Base-by-base conservation (phyloP, 805 yeast genomes). In the Metschnikowia drakensbergensis region DNA sequence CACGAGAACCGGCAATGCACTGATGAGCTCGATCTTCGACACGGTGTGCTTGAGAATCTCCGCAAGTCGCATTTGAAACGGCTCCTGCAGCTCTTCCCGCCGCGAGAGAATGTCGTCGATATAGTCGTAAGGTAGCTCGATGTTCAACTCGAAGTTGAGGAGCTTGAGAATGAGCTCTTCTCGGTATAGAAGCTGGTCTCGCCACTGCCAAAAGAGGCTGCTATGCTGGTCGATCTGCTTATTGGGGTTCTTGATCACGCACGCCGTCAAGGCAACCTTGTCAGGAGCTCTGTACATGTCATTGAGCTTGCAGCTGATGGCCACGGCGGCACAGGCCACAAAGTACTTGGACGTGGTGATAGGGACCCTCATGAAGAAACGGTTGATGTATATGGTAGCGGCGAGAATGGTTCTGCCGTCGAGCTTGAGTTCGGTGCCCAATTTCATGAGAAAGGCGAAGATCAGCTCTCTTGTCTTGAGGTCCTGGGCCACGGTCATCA, bases 251-350 rank as follows among this genome's bases (percentile, higher is more conserved):
- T 69, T 68, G 37, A 70, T 42, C 31, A 51, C 59, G 47, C 75
- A 67, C 5, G 69, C 75, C 3, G 64, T 55, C 53, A 71, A 53
- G 7, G 76, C 76, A 7, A 72, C 68, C 54, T 67, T 70, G 48
- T 72, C 76, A 4, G 76, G 75, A n/a, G 63, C 69, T 25, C 77
- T 51, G 50, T 71, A 72, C 5, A 65, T 70, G 45, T 72, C 77
- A 50, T 71, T 61, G 26, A 72, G 63, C 57, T 72, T 72, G 52
- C 74, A 67, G 17, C 74, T 64, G n/a, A 72, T 69, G 38, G 74
- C 66, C 7, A 72, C 51, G 5, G 76, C 76, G 3, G 76, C 75
- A 51, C 71, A 62, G 3, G 75, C 76, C 28, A 72, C 75, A 50
- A 62, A 72, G 58, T 72, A 71, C 50, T 72, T 72, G 35, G 76